Evolutionary conservation across 176 grass and related monocot genomes (phyloP), one percentile per base, ranked within the genome.

Genomic region (Carex myosuroides): DNA sequence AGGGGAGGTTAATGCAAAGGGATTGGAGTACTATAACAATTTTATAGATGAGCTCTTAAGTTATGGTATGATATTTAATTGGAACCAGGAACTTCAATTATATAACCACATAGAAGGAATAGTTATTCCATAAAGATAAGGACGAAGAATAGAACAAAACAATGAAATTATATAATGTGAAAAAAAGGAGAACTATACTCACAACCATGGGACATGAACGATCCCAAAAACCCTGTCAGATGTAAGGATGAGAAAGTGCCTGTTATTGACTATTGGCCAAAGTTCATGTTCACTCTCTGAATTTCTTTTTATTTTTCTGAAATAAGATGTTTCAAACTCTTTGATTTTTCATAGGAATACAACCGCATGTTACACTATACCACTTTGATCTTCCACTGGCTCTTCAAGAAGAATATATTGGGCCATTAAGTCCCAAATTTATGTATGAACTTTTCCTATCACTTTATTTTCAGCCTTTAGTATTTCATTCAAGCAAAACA

Each of bases 1-100:
- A 70, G 95, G 95, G 85, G 72, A 86, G 18, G 85, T 98, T 53
- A 98, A 98, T 85, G 88, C 88, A 2, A 90, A 93, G 79, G 92
- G 95, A 14, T 73, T 98, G 13, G 88, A 88, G 18, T 94, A 94
- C 83, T 97, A 92, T 80, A 94, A 97, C 63, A 92, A 89, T 83
- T 74, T 97, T 7, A 97, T 92, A 83, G 35, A 97, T 42, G 90
- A 97, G 70, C 77, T 97, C 67, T 55, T 90, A 62, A 84, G 65
- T 7, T 78, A 94, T 6, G 90, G 94, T 93, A 88, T 60, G 7
- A 52, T 64, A 78, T 20, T 41, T 24, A 24, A 24, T 24, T 35
- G n/a, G 59, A 17, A 53, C 18, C 0, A 4, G 20, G 54, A 57
- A 59, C 33, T 82, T 46, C 12, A 26, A 79, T 53, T 17, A 13